Percentiles rank a stretch among this genome's conserved stretches.
Evolutionary conservation across 805 yeast genomes (phyloP).

Genomic region (Pichia kluyveri): DNA sequence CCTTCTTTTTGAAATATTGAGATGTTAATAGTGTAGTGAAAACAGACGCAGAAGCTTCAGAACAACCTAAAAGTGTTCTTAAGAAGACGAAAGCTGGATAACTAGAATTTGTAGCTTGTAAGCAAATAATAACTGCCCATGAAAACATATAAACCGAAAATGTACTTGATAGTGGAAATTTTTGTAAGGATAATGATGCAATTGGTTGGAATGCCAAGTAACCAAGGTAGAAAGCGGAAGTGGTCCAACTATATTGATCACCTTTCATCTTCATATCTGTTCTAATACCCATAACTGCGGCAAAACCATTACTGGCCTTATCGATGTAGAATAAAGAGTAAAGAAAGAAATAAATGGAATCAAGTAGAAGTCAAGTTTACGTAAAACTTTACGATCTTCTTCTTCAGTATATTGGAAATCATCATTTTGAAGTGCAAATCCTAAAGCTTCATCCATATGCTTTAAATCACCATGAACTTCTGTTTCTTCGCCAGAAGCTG

Average conservation of each 20-base stretch:
- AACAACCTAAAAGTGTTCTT: conserved; percentile 39
- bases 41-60: conserved; percentile 24
- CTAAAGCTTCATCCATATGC: conserved; percentile 1
- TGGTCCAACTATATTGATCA: conserved; percentile 37
- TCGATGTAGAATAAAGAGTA: conserved; percentile 27
- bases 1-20: conserved; percentile 18
- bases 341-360: conserved; percentile 22
- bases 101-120: conserved; percentile 22
- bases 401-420: conserved; percentile 13
- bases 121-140: conserved; percentile 37
- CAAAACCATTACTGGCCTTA: conserved; percentile 33
- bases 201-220: conserved; percentile 39
- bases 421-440: background rate
- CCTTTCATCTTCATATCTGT: conserved; percentile 32
- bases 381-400: conserved; percentile 3
- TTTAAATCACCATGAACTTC: background rate
- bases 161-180: conserved; percentile 26
- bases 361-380: conserved; percentile 27
- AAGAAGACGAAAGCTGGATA: conserved; percentile 35
- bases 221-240: conserved; percentile 29
- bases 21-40: conserved; percentile 25
- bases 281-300: conserved; percentile 36
- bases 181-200: conserved; percentile 31
- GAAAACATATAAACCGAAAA: conserved; percentile 29
- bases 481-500: background rate